A percentile compares a stretch with the other conserved stretches of the same genome.
phyloP scores from a whole-genome alignment of 495 filamentous ascomycete species.

The Trypethelium eluteriae region DNA sequence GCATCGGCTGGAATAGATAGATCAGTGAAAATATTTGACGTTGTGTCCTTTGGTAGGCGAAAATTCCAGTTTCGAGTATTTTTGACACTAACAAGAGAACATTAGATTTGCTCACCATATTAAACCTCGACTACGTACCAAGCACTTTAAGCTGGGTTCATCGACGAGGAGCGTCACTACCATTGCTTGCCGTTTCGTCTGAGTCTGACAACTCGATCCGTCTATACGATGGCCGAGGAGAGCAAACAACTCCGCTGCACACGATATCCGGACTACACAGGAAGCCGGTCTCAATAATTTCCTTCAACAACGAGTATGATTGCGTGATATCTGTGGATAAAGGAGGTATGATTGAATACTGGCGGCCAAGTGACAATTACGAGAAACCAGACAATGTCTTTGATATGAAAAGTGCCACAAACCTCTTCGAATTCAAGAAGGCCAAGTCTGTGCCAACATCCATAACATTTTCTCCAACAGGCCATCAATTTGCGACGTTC shows the following conservation, averaged over 20 bases:
- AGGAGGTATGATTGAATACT: constrained; percentile 94
- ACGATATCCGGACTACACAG: constrained; percentile 68
- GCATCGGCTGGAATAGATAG: constrained; percentile 81
- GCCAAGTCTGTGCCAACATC: constrained; percentile 77
- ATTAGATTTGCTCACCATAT: constrained; percentile 70
- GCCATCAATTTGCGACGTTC: constrained; percentile 76
- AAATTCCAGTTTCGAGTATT: neutral
- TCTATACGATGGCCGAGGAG: constrained; percentile 85
- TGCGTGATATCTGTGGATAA: constrained; percentile 87
- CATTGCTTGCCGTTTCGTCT: constrained; percentile 83
- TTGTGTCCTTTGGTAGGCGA: constrained; percentile 71
- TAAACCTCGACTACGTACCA: constrained; percentile 65
- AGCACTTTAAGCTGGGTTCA: constrained; percentile 90
- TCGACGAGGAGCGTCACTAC: constrained; percentile 74
- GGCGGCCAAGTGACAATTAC: constrained; percentile 69
- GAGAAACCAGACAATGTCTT: constrained; percentile 92
- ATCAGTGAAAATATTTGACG: constrained; percentile 92
- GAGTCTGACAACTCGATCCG: constrained; percentile 61
- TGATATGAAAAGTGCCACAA: constrained; percentile 81
- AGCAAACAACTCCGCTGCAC: constrained; percentile 64
- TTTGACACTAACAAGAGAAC: constrained; percentile 20
- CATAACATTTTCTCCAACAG: constrained; percentile 79
- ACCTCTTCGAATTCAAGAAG: constrained; percentile 92
- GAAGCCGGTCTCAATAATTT: constrained; percentile 69
- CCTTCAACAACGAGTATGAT: constrained; percentile 81